Evolutionary conservation across 2,329 filamentous ascomycete genomes (phyloP), one percentile per base, ranked within the genome.

Genomic region (Ascochyta rabiei): DNA sequence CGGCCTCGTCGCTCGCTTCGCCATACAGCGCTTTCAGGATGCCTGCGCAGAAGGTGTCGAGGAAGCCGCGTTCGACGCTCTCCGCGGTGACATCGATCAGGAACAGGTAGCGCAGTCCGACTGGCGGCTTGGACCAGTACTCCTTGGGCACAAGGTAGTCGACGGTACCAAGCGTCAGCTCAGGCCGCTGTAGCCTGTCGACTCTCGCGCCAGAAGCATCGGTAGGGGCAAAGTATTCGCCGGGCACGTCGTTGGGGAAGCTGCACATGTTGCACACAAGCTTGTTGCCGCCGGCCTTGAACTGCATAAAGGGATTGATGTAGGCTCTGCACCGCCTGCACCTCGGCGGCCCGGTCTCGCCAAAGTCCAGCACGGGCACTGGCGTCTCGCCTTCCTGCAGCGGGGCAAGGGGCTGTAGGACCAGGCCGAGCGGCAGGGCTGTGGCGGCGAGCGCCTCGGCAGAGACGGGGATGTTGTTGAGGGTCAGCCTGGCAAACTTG

Each of bases 221-320:
- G 23, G 91, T 91, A 16, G 95, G 93, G 49, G 91, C 89, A 74
- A 96, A 99, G 76, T 99, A 99, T 71, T 97, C 93, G 1, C 90
- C 78, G 0, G 91, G 81, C 0, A 96, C 96, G 70, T 99, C 95
- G 73, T 98, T 99, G 44, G 95, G 92, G 74, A 98, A 96, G 19
- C 90, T 95, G 79, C 95, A 99, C 78, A 99, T 90, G 72, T 99
- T 99, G 80, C 95, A 99, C 47, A 96, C 91, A 73, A 96, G 96
- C 74, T 96, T 96, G 78, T 93, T 96, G 53, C 95, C 95, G 33
- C 93, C 93, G 15, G 89, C 89, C 55, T 89, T 86, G 82, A 99
- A 99, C 71, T 93, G 90, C 95, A 99, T 98, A 74, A 99, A 99
- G 1, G 95, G 95, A 71, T 99, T 99, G 78, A 99, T 96, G 77